A percentile compares a stretch with the other conserved stretches of the same genome.
phyloP scores from a whole-genome alignment of 2,329 filamentous ascomycete species.

The Ascochyta fabae region DNA sequence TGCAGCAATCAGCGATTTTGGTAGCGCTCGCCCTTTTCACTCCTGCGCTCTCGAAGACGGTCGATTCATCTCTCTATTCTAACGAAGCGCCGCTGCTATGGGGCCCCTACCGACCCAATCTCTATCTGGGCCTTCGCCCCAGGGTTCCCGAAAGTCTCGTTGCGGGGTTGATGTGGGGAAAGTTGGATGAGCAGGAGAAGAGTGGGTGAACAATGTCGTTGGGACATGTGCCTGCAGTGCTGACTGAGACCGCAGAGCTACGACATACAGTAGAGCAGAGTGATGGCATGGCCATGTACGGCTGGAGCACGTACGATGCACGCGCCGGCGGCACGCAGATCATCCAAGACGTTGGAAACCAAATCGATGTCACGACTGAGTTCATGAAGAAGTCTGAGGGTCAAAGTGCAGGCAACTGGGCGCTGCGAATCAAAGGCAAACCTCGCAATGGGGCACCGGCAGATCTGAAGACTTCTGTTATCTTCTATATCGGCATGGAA shows the following conservation, averaged over 20 bases:
- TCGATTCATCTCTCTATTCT: slow-evolving; percentile 20
- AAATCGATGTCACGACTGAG: slow-evolving; percentile 84
- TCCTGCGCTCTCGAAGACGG: slow-evolving; percentile 13
- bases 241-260: slow-evolving; percentile 57
- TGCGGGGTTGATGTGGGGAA: slow-evolving; percentile 86
- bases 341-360: slow-evolving; percentile 85
- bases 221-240: background rate
- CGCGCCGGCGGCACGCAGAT: slow-evolving; percentile 83
- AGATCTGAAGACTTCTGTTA: slow-evolving; percentile 74
- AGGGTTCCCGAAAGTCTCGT: slow-evolving; percentile 79
- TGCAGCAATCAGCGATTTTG: slow-evolving; percentile 29
- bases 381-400: slow-evolving; percentile 91
- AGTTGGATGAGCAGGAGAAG: slow-evolving; percentile 77
- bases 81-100: slow-evolving; percentile 85
- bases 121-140: slow-evolving; percentile 90
- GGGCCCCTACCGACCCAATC: slow-evolving; percentile 91
- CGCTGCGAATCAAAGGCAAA: slow-evolving; percentile 79
- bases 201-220: slow-evolving; percentile 61
- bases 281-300: slow-evolving; percentile 90
- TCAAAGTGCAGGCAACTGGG: slow-evolving; percentile 88
- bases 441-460: slow-evolving; percentile 69
- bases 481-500: slow-evolving; percentile 84
- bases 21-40: slow-evolving; percentile 24
- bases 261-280: slow-evolving; percentile 94
- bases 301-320: slow-evolving; percentile 95